A percentile compares a stretch with the other conserved stretches of the same genome.
phyloP scores from a whole-genome alignment of 768 basidiomycete species.

The Coprinopsis strossmayeri region DNA sequence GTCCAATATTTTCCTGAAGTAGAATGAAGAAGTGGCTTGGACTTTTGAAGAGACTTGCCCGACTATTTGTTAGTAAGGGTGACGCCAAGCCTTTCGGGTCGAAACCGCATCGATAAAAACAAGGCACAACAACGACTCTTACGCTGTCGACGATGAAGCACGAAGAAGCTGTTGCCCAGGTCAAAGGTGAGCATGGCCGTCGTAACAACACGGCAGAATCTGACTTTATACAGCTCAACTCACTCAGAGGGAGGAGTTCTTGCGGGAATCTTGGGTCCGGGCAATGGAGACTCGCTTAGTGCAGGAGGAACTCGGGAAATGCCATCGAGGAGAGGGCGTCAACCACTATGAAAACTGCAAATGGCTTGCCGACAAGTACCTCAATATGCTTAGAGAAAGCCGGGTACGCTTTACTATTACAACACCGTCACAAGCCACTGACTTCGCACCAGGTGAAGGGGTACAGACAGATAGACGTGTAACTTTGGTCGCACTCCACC shows the following conservation, averaged over 20 bases:
- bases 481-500: too few species aligned
- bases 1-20: too few species aligned
- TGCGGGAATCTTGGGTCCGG: slow-evolving; percentile 91
- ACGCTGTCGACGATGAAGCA: slow-evolving; percentile 31
- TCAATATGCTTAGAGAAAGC: slow-evolving; percentile 70
- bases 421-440: background rate
- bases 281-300: slow-evolving; percentile 92
- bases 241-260: slow-evolving; percentile 61
- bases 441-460: slow-evolving; percentile 59
- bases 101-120: slow-evolving; percentile 12
- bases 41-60: too few species aligned
- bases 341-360: slow-evolving; percentile 89
- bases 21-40: too few species aligned
- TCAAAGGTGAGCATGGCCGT: slow-evolving; percentile 50
- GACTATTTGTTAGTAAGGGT: too few species aligned
- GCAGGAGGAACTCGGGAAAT: slow-evolving; percentile 82
- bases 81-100: too few species aligned
- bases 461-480: slow-evolving; percentile 69
- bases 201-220: too few species aligned
- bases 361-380: slow-evolving; percentile 79
- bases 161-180: slow-evolving; percentile 33
- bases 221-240: slow-evolving; percentile 43
- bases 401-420: slow-evolving; percentile 50
- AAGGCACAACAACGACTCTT: slow-evolving; percentile 17
- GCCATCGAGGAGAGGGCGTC: slow-evolving; percentile 85